Evolutionary conservation across 2,329 filamentous ascomycete species (phyloP).

Genomic region (Aspergillus amoenus): DNA sequence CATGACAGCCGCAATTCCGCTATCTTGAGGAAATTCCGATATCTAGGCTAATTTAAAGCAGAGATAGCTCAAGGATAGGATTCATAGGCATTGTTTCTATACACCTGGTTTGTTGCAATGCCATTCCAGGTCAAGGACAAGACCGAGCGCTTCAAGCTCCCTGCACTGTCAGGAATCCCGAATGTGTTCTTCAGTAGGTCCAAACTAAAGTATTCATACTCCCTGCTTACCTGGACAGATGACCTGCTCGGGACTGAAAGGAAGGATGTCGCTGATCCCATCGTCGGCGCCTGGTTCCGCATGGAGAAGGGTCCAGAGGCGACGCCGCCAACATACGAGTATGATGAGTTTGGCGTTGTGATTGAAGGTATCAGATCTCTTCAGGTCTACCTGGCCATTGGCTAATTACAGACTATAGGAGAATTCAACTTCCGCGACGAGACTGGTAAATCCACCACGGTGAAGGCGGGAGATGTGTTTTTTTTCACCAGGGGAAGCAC

Average conservation of each 20-base stretch:
- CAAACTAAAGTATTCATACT: no score
- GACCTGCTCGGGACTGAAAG: conserved; percentile 3
- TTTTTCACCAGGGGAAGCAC: not conserved
- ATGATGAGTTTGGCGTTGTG: conserved; percentile 20
- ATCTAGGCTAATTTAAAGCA: no score
- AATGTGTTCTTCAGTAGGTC: conserved; percentile 9
- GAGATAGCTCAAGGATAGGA: no score
- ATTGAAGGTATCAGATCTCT: conserved; percentile 5
- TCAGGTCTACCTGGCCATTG: not conserved
- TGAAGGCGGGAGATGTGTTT: not conserved
- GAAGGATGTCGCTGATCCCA: not conserved
- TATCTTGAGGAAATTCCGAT: no score
- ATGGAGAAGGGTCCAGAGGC: conserved; percentile 17
- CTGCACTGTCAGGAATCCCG: not conserved
- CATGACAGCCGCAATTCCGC: no score
- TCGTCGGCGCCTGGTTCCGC: conserved; percentile 18
- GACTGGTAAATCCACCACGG: not conserved
- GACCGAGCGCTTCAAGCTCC: conserved; percentile 6
- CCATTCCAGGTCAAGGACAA: conserved; percentile 4
- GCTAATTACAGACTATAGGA: not conserved
- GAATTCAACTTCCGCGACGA: not conserved
- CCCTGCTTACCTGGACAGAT: not conserved
- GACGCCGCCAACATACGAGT: conserved; percentile 17
- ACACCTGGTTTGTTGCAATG: not conserved
- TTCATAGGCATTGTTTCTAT: not conserved